Evolutionary conservation across 2,329 filamentous ascomycete genomes (phyloP).

Genomic region (Ophiostoma sp.): DNA sequence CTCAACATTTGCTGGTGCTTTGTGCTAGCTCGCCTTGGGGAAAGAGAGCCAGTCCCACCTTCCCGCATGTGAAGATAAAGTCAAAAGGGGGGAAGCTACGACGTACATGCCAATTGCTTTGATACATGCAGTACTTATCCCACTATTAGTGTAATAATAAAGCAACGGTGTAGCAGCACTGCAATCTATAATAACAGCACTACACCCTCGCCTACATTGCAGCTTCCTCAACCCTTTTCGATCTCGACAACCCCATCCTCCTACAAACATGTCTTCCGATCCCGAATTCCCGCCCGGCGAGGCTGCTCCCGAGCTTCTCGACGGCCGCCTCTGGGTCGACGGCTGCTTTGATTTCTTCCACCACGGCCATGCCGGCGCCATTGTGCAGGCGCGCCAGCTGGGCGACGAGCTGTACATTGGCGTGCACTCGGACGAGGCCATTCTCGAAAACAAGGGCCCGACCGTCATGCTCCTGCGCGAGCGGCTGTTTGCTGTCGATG

Average conservation of each 20-base stretch:
- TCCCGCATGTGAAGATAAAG: constrained; percentile 7
- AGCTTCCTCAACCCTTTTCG: background rate
- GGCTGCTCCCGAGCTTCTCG: constrained; percentile 51
- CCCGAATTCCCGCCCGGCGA: constrained; percentile 39
- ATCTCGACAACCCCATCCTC: background rate
- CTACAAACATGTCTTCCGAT: constrained; percentile 22
- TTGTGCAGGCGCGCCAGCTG: constrained; percentile 89
- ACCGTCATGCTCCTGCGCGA: constrained; percentile 94
- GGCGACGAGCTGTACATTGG: constrained; percentile 85
- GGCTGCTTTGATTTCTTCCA: constrained; percentile 99
- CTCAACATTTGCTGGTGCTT: background rate
- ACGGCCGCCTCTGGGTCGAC: constrained; percentile 90
- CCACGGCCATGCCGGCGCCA: constrained; percentile 93
- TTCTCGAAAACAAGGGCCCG: constrained; percentile 93
- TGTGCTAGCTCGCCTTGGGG: constrained; percentile 1
- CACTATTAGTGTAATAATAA: background rate
- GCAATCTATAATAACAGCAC: background rate
- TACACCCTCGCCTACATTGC: background rate
- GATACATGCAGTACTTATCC: background rate
- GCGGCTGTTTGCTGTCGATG: constrained; percentile 83
- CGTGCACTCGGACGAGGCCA: constrained; percentile 92
- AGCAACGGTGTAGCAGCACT: constrained; percentile 5
- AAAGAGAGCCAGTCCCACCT: constrained; percentile 8
- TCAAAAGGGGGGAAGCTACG: constrained; percentile 10
- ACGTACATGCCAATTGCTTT: constrained; percentile 4